Percentiles rank a stretch among this genome's conserved stretches.
phyloP scores from a whole-genome alignment of 306 rosid genomes.

The Acacia confusa region DNA sequence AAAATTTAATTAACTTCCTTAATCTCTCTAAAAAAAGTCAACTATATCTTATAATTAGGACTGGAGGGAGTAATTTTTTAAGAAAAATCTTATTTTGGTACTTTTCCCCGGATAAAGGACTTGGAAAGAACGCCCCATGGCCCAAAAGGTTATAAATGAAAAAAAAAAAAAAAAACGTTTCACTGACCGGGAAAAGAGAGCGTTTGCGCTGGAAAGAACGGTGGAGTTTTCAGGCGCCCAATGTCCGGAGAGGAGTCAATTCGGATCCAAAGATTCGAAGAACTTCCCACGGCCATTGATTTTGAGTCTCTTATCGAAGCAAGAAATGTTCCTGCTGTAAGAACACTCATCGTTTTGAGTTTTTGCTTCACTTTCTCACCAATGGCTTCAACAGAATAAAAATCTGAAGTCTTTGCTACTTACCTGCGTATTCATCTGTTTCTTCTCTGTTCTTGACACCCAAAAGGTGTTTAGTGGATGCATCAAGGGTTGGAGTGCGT shows the following conservation, averaged over 20 bases:
- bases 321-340: constrained; percentile 20
- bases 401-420: not conserved
- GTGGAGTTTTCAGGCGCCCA: not conserved
- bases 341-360: not conserved
- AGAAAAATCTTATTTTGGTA: too few relatives aligned
- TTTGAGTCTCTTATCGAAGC: constrained; percentile 16
- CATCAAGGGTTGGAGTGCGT: constrained; percentile 63
- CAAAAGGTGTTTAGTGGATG: constrained; percentile 69
- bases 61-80: too few relatives aligned
- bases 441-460: not conserved
- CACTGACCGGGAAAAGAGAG: not conserved
- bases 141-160: too few relatives aligned
- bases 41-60: too few relatives aligned
- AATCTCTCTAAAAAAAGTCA: too few relatives aligned
- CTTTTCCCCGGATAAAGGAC: too few relatives aligned
- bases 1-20: too few relatives aligned
- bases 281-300: constrained; percentile 43
- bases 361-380: constrained; percentile 29
- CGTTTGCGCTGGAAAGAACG: not conserved
- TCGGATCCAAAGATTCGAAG: constrained; percentile 49
- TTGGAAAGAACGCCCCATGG: too few relatives aligned
- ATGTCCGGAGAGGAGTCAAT: constrained; percentile 43
- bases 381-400: not conserved
- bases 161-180: too few relatives aligned
- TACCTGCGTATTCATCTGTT: not conserved